Base-by-base conservation (phyloP, 1,284 basidiomycete species). In the Cerrena zonata region DNA sequence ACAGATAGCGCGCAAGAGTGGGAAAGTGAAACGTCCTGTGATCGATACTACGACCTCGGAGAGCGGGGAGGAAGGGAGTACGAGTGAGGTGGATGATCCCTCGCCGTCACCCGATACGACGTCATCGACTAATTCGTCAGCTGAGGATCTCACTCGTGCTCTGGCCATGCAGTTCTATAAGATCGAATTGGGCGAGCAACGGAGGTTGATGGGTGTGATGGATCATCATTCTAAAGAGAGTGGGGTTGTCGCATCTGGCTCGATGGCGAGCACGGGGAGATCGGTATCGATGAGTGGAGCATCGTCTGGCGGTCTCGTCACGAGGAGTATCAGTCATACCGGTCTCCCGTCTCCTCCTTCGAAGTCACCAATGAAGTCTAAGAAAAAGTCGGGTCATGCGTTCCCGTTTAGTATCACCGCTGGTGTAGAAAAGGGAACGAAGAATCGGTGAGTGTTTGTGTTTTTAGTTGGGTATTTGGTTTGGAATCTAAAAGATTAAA, bases 391-490 rank as follows among this genome's bases (percentile, higher is more conserved):
- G 36, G 61, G 56, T 34, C 46, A 54, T 53, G 51, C 69, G 51
- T 84, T 95, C 74, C 82, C 94, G 62, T 97, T 88, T 68, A 94
- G 91, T 53, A 99, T 99, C 58, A 93, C 91, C 0, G 95, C 95
- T 3, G 95, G 92, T 2, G 80, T 99, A 3, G 95, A 98, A 70
- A 91, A 95, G 58, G 95, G 95, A 11, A 78, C 84, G 11, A 94
- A 98, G 75, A 98, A 98, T 61, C 77, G 87, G 90, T 90, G 51
- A 44, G 82, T 73, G 4, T n/a, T 23, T 39, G 5, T 48, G 25
- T 47, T 37, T 45, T 49, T 44, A 27, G 30, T 22, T 18, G 45
- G 25, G 18, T 19, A 41, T 27, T 5, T n/a, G 42, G 19, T 4
- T 21, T 24, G 19, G 25, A 4, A 25, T 36, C 15, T 15, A 4